Conservation (phyloP, 371 early-diverging fungal genomes). For the Apophysomyces sp. region DNA sequence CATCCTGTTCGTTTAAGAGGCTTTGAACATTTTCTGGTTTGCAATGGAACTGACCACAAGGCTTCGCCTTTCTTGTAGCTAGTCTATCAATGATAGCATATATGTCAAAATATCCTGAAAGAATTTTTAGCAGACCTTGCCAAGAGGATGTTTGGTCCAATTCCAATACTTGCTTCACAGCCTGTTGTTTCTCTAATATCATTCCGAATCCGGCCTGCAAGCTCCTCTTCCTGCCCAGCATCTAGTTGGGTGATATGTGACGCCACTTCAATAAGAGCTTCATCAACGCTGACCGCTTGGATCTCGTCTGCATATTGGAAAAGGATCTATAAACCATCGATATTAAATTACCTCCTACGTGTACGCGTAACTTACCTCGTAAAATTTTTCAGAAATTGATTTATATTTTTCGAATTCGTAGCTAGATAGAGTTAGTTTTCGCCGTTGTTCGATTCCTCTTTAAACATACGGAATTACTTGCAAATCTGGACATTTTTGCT, state of each 20-base stretch:
- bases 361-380: slow-evolving; percentile 30
- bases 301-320: slow-evolving; percentile 64
- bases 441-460: too few relatives aligned
- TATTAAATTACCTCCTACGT: background rate
- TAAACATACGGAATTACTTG: slow-evolving; percentile 59
- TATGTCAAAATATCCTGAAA: too few relatives aligned
- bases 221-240: slow-evolving; percentile 26
- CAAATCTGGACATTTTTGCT: slow-evolving; percentile 61
- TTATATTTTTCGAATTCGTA: slow-evolving; percentile 86
- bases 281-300: slow-evolving; percentile 81
- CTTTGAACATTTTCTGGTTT: slow-evolving; percentile 26
- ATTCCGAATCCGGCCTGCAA: slow-evolving; percentile 26
- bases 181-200: slow-evolving; percentile 56
- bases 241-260: slow-evolving; percentile 37
- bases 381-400: slow-evolving; percentile 63
- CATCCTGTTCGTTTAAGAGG: slow-evolving; percentile 36
- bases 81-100: slow-evolving; percentile 32
- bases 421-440: slow-evolving; percentile 1
- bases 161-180: slow-evolving; percentile 76
- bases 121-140: slow-evolving; percentile 52
- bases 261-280: slow-evolving; percentile 76
- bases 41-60: slow-evolving; percentile 63
- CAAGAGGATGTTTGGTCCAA: slow-evolving; percentile 72
- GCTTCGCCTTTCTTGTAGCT: slow-evolving; percentile 83
- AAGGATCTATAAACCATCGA: slow-evolving; percentile 40